Conservation (phyloP, 1,139 yeast species). For the Zhuliangozyma blackwelliae region DNA sequence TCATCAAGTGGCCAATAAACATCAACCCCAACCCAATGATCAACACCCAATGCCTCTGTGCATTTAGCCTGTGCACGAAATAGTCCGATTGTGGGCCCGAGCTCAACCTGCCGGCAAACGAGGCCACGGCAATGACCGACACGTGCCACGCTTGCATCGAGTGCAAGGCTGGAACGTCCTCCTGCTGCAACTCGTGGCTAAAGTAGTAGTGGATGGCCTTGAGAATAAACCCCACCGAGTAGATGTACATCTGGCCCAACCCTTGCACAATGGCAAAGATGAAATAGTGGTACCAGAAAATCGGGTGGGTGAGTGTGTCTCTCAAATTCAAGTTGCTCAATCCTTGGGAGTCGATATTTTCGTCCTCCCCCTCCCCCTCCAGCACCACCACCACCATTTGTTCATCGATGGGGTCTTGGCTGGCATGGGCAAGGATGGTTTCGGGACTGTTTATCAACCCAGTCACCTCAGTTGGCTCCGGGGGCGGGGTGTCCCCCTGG, state of each 20-base stretch:
- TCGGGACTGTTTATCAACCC: conserved; percentile 6
- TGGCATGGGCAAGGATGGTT: conserved; percentile 2
- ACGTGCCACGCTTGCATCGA: conserved; percentile 67
- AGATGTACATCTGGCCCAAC: conserved; percentile 75
- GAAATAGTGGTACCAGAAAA: conserved; percentile 46
- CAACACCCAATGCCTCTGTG: conserved; percentile 68
- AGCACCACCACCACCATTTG: too few species aligned
- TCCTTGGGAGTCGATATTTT: conserved; percentile 2
- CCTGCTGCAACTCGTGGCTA: conserved; percentile 15
- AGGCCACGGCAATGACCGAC: conserved; percentile 61
- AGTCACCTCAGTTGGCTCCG: conserved; percentile 6
- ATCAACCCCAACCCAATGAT: conserved; percentile 44
- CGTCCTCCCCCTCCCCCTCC: conserved; percentile 2
- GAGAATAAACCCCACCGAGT: conserved; percentile 67
- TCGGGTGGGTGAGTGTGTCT: conserved; percentile 20
- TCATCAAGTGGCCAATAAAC: conserved; percentile 36
- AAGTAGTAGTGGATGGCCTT: conserved; percentile 42
- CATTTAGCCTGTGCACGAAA: conserved; percentile 45
- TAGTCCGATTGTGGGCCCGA: conserved; percentile 69
- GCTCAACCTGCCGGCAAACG: conserved; percentile 63
- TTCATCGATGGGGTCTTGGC: conserved; percentile 2
- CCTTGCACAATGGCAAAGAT: conserved; percentile 65
- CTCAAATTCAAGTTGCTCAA: conserved; percentile 15
- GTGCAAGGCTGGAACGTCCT: conserved; percentile 19
- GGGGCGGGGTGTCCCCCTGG: conserved; percentile 7